Base-by-base conservation (phyloP, 1,284 basidiomycete species). In the Trichosporon sp. region DNA sequence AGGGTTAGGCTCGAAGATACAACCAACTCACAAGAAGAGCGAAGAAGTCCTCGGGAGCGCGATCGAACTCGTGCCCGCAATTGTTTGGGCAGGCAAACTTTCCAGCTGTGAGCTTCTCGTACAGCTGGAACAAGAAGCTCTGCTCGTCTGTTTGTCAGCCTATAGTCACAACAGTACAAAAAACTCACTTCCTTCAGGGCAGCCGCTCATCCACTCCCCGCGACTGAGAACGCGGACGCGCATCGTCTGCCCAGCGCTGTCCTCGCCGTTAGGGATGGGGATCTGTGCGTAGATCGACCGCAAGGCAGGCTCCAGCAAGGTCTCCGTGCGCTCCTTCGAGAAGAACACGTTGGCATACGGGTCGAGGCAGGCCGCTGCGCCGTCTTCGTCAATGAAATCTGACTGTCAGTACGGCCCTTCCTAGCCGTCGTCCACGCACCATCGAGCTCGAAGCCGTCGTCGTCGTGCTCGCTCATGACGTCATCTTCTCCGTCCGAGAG, bases 151-250 rank as follows among this genome's bases (percentile, higher is more conserved):
- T 56, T 64, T 25, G 68, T 29, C 18, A 18, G 27, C 32, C 32
- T 1, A 23, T 31, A 1, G 7, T n/a, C 15, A 1, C 13, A 3
- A 8, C 13, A 7, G 13, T 11, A 5, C 31, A 23, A 27, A 25
- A 38, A 0, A 73, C 75, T 77, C 64, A 80, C 78, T 75, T 69
- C 92, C 92, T 81, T 95, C 93, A 0, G 93, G 92, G 81, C 93
- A 95, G 9, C 93, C 93, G 79, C 92, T 93, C 93, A 95, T 95
- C 93, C 93, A 96, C 77, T 93, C 89, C n/a, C 91, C 91, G 80
- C 92, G 91, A 25, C 89, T 89, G 87, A 95, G 88, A 47, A 94
- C 83, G 69, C 87, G 88, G 27, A 90, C 85, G 42, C 35, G 64
- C 18, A n/a, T 34, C 2, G n/a, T 56, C 47, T 56, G 82, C 80